These are phyloP conservation scores for Carex littledalei DNA, from an alignment of 176 grass and related monocot genomes.

Conservation along the genomic window DNA sequence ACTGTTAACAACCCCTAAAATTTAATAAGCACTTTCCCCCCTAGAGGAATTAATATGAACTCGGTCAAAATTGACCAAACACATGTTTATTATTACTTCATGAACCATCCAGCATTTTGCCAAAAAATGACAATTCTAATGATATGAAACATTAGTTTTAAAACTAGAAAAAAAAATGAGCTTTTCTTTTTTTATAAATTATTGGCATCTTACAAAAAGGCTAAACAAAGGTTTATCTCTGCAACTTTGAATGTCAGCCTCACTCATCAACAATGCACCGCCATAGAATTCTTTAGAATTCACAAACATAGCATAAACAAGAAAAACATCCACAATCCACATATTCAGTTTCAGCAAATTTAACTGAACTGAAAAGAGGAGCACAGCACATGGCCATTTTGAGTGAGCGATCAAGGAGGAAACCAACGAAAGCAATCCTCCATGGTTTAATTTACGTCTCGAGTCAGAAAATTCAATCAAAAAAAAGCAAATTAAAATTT, in stretches of 20 bases:
- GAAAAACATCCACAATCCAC: constrained; percentile 8
- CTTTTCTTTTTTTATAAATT: constrained; percentile 23
- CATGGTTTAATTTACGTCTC: constrained; percentile 22
- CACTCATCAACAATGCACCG: constrained; percentile 19
- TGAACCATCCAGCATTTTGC: not conserved
- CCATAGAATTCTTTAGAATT: constrained; percentile 25
- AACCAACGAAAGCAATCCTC: constrained; percentile 6
- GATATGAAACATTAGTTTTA: not conserved
- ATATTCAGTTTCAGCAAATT: constrained; percentile 6
- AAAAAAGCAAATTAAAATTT: not conserved
- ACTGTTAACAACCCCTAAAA: not conserved
- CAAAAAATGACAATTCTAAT: not conserved
- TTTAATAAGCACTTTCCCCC: not conserved
- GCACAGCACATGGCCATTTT: constrained; percentile 1
- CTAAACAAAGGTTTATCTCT: constrained; percentile 12
- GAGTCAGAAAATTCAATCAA: constrained; percentile 16
- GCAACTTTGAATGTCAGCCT: constrained; percentile 26
- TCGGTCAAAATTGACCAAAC: not conserved
- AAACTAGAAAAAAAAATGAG: not conserved
- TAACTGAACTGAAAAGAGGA: not conserved
- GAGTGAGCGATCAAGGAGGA: constrained; percentile 10
- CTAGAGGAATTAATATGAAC: not conserved
- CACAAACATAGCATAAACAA: constrained; percentile 19
- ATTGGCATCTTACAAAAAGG: constrained; percentile 25
- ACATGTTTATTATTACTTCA: not conserved